Percentiles rank a stretch among this genome's conserved stretches.
phyloP scores from a whole-genome alignment of 768 basidiomycete species.

The Russula ochroleuca region DNA sequence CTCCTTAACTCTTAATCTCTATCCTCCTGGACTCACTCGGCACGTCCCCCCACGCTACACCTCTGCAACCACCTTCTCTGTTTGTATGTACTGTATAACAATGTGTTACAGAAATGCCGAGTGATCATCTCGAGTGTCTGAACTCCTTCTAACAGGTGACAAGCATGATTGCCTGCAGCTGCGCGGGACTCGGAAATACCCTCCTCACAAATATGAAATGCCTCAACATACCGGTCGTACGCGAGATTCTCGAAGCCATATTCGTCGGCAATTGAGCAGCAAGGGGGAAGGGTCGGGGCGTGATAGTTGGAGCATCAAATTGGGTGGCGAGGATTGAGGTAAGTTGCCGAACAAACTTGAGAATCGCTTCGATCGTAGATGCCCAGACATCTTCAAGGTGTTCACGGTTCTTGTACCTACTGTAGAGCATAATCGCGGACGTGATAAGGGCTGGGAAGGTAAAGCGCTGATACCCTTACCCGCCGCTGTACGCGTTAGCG shows the following conservation, averaged over 20 bases:
- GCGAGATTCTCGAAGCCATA: conserved; percentile 93
- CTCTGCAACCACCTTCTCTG: conserved; percentile 56
- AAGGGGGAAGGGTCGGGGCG: conserved; percentile 90
- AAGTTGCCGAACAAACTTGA: conserved; percentile 92
- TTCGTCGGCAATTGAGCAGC: conserved; percentile 92
- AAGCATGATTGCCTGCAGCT: conserved; percentile 94
- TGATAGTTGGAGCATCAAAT: conserved; percentile 89
- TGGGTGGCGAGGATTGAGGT: conserved; percentile 90
- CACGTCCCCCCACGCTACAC: no score
- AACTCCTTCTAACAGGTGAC: conserved; percentile 89
- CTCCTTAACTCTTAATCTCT: no score
- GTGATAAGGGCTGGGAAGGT: conserved; percentile 97
- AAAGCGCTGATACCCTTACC: no score
- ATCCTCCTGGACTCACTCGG: no score
- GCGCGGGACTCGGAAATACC: conserved; percentile 90
- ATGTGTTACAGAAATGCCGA: conserved; percentile 88
- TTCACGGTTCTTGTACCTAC: conserved; percentile 83
- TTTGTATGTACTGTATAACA: conserved; percentile 78
- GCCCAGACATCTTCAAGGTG: conserved; percentile 82
- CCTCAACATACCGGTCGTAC: conserved; percentile 97
- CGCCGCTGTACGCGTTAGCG: no score
- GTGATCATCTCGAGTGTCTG: conserved; percentile 92
- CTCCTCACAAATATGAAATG: conserved; percentile 97
- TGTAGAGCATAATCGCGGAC: conserved; percentile 85
- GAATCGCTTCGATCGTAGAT: conserved; percentile 75